Evolutionary conservation across 108 stramenopile genomes (phyloP), one percentile per base, ranked within the genome.

Genomic region (Nitzschia sp.): DNA sequence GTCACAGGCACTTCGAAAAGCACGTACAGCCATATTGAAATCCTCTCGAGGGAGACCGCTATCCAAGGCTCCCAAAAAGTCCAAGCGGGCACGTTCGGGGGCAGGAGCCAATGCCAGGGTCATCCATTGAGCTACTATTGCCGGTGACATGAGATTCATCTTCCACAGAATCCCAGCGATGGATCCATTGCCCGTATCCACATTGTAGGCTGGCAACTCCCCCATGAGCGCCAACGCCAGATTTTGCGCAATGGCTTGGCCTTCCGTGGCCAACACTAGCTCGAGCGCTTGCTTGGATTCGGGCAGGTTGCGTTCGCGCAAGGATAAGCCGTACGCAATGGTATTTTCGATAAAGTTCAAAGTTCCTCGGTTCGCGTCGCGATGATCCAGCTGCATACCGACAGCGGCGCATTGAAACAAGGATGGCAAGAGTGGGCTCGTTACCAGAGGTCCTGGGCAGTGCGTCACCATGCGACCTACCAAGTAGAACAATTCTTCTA

Each of bases 401-500:
- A 92, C 67, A 2, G 72, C 75, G 18, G 92, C 92, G 48, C 86
- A 92, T 60, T 92, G 87, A 19, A 94, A 74, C 36, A 93, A 62
- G 15, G 86, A 78, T 26, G 60, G 75, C n/a, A 93, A 71, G 26
- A 92, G 62, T 19, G 84, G 81, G 66, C 80, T 86, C 42, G 59
- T 64, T 0, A 94, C 73, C 35, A 98, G 70, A 31, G 80, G 86
- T 9, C 81, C 85, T 2, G 97, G 95, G 63, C 95, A 96, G 66
- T 88, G 58, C 35, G 68, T 64, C 21, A 95, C 73, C 82, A 95
- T 91, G 6, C 95, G 85, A 4, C 88, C 89, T 63, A 90, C 86
- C 64, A 97, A 76, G 75, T 93, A 98, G 71, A 96, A 98, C 34
- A 95, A 90, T 75, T 98, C 97, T 68, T 98, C 97, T 18, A 98